Percentiles rank a stretch among this genome's conserved stretches.
Evolutionary conservation across 805 yeast species (phyloP).

Genomic region (Tetrapisispora namnaoensis): DNA sequence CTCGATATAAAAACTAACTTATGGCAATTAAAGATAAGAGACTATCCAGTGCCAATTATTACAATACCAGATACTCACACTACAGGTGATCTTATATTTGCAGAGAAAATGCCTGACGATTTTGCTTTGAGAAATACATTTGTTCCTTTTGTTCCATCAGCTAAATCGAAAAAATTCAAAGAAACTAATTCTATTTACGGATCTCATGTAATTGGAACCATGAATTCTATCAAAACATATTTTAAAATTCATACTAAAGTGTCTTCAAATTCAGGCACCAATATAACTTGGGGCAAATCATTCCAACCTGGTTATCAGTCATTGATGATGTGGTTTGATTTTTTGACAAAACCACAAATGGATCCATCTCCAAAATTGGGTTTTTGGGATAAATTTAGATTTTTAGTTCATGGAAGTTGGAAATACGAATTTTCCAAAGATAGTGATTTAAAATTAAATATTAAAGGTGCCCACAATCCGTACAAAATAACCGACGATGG

Average conservation of each 20-base stretch:
- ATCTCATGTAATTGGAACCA: constrained; percentile 47
- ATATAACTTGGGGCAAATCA: constrained; percentile 55
- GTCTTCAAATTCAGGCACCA: constrained; percentile 38
- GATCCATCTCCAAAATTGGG: constrained; percentile 58
- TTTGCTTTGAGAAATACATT: constrained; percentile 41
- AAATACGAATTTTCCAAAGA: constrained; percentile 36
- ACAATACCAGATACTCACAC: constrained; percentile 35
- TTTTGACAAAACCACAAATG: constrained; percentile 57
- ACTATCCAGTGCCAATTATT: constrained; percentile 49
- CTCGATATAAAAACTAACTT: constrained; percentile 36
- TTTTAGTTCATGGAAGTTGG: constrained; percentile 44
- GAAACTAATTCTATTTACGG: constrained; percentile 45
- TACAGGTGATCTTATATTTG: constrained; percentile 44
- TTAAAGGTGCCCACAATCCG: constrained; percentile 52
- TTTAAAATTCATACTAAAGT: constrained; percentile 40
- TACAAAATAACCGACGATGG: constrained; percentile 46
- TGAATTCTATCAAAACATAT: constrained; percentile 51
- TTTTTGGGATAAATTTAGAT: constrained; percentile 61
- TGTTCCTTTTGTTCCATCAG: constrained; percentile 51
- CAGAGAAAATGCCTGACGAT: constrained; percentile 41
- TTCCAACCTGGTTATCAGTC: constrained; percentile 51
- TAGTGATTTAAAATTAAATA: constrained; percentile 49
- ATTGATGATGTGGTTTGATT: constrained; percentile 56
- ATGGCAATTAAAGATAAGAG: constrained; percentile 39
- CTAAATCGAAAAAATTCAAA: constrained; percentile 23